These are phyloP conservation scores for Sporothrix euskadiensis DNA, from an alignment of 2,329 filamentous ascomycete genomes.

Conservation along the genomic window DNA sequence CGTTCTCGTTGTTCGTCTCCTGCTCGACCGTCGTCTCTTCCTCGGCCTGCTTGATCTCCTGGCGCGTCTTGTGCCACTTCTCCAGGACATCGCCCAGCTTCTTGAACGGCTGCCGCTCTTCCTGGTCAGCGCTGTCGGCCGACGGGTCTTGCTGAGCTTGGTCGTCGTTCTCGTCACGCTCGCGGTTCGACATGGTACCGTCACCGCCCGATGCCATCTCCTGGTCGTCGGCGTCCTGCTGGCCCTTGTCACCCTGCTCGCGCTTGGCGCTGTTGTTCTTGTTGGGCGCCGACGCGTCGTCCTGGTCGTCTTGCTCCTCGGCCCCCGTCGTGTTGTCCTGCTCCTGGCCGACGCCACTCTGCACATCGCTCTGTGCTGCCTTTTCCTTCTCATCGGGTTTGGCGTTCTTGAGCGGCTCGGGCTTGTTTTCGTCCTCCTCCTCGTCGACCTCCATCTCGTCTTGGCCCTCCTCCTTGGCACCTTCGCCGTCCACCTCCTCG, in stretches of 20 bases:
- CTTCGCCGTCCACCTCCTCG: slow-evolving; percentile 45
- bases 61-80: slow-evolving; percentile 86
- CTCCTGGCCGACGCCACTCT: slow-evolving; percentile 65
- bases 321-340: slow-evolving; percentile 54
- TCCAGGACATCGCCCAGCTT: slow-evolving; percentile 92
- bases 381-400: slow-evolving; percentile 60
- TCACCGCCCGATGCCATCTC: slow-evolving; percentile 61
- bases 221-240: slow-evolving; percentile 60
- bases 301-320: slow-evolving; percentile 28
- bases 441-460: slow-evolving; percentile 53
- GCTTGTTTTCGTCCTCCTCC: slow-evolving; percentile 46
- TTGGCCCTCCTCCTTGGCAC: slow-evolving; percentile 41
- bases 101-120: slow-evolving; percentile 73
- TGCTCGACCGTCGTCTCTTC: slow-evolving; percentile 54
- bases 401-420: slow-evolving; percentile 47
- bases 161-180: slow-evolving; percentile 40
- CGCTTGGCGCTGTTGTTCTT: slow-evolving; percentile 63
- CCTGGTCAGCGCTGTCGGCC: slow-evolving; percentile 40
- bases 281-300: slow-evolving; percentile 28
- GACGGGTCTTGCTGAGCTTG: slow-evolving; percentile 40
- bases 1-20: slow-evolving; percentile 37
- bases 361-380: slow-evolving; percentile 62
- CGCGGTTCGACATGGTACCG: slow-evolving; percentile 53
- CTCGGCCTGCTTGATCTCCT: slow-evolving; percentile 68
- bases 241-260: slow-evolving; percentile 66